Evolutionary conservation across 495 filamentous ascomycete species (phyloP).

Genomic region (Parathielavia hyrcaniae): DNA sequence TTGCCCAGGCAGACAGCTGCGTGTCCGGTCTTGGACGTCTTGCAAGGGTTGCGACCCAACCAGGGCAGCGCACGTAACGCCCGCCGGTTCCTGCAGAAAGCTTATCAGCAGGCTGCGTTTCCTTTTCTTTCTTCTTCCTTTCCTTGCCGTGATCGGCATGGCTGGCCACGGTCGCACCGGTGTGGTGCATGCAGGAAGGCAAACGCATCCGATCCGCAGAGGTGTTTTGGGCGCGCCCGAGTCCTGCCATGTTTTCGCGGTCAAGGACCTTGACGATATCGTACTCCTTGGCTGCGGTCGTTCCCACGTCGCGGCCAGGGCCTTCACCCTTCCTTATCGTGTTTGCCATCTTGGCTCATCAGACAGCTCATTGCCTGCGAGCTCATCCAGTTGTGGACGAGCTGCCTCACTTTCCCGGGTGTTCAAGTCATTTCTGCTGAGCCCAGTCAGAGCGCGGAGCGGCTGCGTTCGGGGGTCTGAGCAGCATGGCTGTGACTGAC

Average conservation of each 20-base stretch:
- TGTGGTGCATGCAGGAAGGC: background rate
- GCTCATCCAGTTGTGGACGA: background rate
- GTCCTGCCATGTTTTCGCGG: background rate
- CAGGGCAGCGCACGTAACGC: background rate
- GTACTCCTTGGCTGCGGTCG: background rate
- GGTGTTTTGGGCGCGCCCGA: background rate
- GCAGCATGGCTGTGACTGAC: background rate
- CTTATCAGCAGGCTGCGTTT: background rate
- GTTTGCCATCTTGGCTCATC: background rate
- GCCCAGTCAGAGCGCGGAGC: background rate
- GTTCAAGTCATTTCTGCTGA: background rate
- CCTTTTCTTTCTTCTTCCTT: background rate
- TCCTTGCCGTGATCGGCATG: background rate
- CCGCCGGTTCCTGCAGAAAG: constrained; percentile 10
- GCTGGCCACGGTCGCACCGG: constrained; percentile 5
- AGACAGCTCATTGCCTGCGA: background rate
- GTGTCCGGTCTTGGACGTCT: background rate
- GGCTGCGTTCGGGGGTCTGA: background rate
- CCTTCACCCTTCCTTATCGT: background rate
- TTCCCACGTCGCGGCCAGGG: background rate
- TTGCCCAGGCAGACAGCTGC: background rate
- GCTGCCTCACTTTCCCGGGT: constrained; percentile 6
- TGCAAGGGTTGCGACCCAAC: constrained; percentile 13
- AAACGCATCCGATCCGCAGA: background rate
- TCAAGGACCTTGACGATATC: background rate